Base-by-base conservation (phyloP, 805 yeast genomes). In the Lachancea fermentati region DNA sequence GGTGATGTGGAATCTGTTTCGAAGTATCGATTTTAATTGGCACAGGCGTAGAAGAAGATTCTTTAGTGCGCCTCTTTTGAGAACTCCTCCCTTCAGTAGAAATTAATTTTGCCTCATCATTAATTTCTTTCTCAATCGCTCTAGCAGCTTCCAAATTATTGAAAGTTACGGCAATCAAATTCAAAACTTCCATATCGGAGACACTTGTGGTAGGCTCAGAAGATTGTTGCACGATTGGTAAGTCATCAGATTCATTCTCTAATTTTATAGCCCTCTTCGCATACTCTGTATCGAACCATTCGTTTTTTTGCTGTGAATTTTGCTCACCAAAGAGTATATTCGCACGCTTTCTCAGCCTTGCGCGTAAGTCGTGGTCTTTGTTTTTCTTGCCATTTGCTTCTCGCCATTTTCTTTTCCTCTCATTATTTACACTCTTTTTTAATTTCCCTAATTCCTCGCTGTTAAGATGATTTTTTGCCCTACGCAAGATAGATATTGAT, bases 361-460 rank as follows among this genome's bases (percentile, higher is more conserved):
- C 77, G 38, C 95, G 71, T 40, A 91, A 67, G 56, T 91, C 97
- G 52, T 86, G 82, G 58, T 88, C 96, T 65, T 85, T 81, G 60
- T 89, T 89, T 48, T 93, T 71, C 44, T 81, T 81, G 6, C 76
- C 73, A 55, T 91, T 87, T 19, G 76, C 79, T 19, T 48, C 56
- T 41, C 66, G 55, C 66, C 66, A 61, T 37, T 54, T 60, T 36
- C 65, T 48, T 33, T 61, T 61, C 13, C 65, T 50, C 43, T 58
- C 64, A 15, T 52, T 60, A 32, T 54, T 54, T 19, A 59, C 41
- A 30, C 51, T 57, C 41, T 48, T 57, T 32, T 50, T 58, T 19
- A 61, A 41, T 11, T 37, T 37, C 9, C 34, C 35, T 44, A 54
- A 39, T 11, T 58, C 60, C 9, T 48, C 51, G 9, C 37, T 43